Base-by-base conservation (phyloP, 495 filamentous ascomycete genomes). In the Neurospora tetraspora region DNA sequence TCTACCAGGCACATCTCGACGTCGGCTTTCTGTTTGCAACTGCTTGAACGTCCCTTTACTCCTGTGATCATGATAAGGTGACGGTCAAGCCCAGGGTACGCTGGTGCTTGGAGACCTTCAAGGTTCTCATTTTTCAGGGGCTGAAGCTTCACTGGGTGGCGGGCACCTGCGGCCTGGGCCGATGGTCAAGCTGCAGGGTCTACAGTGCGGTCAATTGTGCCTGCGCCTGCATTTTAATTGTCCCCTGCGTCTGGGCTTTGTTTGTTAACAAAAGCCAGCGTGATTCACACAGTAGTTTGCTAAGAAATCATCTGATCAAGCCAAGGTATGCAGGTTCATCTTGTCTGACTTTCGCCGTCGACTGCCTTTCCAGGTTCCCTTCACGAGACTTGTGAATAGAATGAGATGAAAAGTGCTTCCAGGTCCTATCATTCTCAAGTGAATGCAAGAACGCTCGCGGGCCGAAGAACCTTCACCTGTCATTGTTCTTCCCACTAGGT, bases 301-400 rank as follows among this genome's bases (percentile, higher is more conserved):
- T 61, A 61, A 61, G 53, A 9, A 31, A 16, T 14, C 5, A 59
- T 31, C 11, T 20, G n/a, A 47, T 43, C 42, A 53, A 53, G n/a
- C 10, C 18, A 43, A 2, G 2, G 4, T 9, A 7, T 59, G 11
- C 20, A 59, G n/a, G n/a, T 59, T 31, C 4, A 59, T 59, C 47
- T 59, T 59, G 23, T 59, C 12, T 12, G 10, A 76, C 72, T 31
- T 73, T 76, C 36, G 78, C 75, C 10, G 72, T 83, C 68, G 78
- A 84, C 69, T 74, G 78, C 9, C 73, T 2, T 71, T 69, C 1
- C 43, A 47, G n/a, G n/a, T 59, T 59, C n/a, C 5, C 11, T 27
- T 27, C 47, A 23, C 20, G 23, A 27, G 10, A 61, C 53, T 6
- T 34, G 2, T 34, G 11, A 27, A 23, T 1, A 34, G 53, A 31